Percentiles rank a stretch among this genome's conserved stretches.
These are phyloP conservation scores for Diaporthe amygdali DNA, from an alignment of 2,329 filamentous ascomycete genomes.

Conservation along the genomic window DNA sequence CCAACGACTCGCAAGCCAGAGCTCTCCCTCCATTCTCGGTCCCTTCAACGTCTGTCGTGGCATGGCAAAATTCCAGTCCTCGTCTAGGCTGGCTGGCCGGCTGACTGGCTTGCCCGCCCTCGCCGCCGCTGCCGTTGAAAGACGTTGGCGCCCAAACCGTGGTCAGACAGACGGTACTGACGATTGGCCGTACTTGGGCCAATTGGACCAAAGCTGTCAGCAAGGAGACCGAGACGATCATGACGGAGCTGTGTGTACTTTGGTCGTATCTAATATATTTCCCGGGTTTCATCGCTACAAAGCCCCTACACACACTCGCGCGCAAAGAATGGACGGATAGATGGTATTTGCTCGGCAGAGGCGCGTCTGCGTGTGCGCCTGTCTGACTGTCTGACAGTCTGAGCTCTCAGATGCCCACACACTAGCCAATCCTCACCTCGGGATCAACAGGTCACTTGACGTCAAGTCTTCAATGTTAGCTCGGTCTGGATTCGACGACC, in stretches of 20 bases:
- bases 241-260: background rate
- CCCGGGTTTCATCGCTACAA: background rate
- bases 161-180: background rate
- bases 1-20: background rate
- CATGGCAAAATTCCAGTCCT: background rate
- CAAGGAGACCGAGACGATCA: background rate
- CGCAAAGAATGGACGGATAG: background rate
- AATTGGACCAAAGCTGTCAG: background rate
- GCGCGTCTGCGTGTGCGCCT: background rate
- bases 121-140: background rate
- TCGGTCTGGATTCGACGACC: background rate
- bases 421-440: background rate
- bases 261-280: background rate
- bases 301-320: background rate
- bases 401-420: background rate
- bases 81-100: background rate
- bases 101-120: background rate
- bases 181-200: background rate
- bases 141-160: background rate
- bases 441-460: constrained; percentile 12
- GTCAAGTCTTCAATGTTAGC: background rate
- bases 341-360: background rate
- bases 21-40: background rate
- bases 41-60: background rate
- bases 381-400: background rate